A percentile compares a stretch with the other conserved stretches of the same genome.
These are phyloP conservation scores for Durusdinium trenchii DNA, from an alignment of 73 alveolate species.

Conservation along the genomic window DNA sequence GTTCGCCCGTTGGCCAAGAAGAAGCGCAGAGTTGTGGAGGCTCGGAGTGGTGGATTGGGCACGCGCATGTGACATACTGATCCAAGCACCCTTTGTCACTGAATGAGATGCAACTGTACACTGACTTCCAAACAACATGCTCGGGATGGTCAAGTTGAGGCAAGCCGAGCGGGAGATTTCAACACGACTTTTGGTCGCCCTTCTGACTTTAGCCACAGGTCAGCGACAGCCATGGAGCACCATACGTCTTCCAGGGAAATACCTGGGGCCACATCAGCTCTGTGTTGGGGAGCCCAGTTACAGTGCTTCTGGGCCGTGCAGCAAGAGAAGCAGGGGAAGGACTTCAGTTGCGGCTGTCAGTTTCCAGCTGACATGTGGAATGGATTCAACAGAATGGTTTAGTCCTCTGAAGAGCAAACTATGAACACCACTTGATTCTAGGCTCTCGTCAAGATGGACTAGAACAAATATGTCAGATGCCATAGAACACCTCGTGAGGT, in stretches of 20 bases:
- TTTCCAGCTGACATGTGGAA: no score
- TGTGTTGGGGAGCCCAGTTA: conserved; percentile 53
- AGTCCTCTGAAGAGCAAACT: no score
- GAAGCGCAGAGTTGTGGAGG: conserved; percentile 94
- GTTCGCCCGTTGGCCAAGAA: conserved; percentile 68
- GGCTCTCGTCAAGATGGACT: neutral
- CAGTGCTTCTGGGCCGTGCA: no score
- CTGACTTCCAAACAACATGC: neutral
- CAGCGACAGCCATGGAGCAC: conserved; percentile 62
- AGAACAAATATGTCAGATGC: neutral
- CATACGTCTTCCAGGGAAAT: conserved; percentile 63
- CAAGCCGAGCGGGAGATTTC: neutral
- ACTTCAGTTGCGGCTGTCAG: no score
- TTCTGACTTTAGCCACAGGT: conserved; percentile 24
- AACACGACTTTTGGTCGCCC: neutral
- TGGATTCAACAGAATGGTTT: no score
- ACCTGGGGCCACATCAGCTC: conserved; percentile 95
- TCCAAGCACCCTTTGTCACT: no score
- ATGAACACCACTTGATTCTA: no score
- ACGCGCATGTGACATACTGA: neutral
- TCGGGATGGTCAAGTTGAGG: neutral
- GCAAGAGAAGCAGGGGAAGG: no score
- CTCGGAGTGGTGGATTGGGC: neutral
- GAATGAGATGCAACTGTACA: no score
- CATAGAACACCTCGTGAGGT: neutral